Percentiles rank a stretch among this genome's conserved stretches.
These are phyloP conservation scores for Ceratobasidium sp. DNA, from an alignment of 1,284 basidiomycete species.

Conservation along the genomic window DNA sequence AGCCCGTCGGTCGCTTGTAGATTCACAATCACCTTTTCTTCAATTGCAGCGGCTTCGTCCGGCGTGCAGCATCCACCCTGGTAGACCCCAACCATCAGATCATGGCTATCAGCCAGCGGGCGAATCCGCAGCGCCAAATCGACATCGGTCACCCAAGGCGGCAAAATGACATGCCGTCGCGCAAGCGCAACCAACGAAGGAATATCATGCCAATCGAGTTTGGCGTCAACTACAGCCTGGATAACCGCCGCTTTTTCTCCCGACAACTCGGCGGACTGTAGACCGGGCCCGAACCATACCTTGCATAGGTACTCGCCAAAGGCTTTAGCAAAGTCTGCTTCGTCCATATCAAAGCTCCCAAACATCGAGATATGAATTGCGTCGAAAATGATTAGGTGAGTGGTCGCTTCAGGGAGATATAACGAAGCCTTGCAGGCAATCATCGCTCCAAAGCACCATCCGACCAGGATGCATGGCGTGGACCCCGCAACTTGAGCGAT, in stretches of 20 bases:
- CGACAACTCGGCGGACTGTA: not conserved
- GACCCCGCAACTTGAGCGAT: not conserved
- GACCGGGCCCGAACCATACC: not conserved
- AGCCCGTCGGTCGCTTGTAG: not conserved
- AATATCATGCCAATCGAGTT: conserved; percentile 14
- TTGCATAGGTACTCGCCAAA: not conserved
- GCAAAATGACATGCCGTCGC: not conserved
- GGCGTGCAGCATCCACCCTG: not conserved
- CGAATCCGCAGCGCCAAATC: not conserved
- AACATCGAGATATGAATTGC: not conserved
- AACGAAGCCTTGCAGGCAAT: not conserved
- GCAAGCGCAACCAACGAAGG: not conserved
- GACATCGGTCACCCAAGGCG: not conserved
- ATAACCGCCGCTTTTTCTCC: not conserved
- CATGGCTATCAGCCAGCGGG: conserved; percentile 7
- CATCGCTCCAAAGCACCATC: conserved; percentile 7
- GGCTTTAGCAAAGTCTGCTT: not conserved
- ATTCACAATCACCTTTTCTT: conserved; percentile 1
- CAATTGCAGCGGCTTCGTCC: not conserved
- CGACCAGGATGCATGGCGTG: conserved; percentile 2
- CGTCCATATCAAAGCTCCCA: not conserved
- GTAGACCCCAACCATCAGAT: not conserved
- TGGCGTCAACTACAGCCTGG: conserved; percentile 2
- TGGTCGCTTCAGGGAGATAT: not conserved
- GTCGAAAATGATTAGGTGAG: not conserved